Base-by-base conservation (phyloP, 176 grass and related monocot genomes). In the Miscanthus lutarioriparius region DNA sequence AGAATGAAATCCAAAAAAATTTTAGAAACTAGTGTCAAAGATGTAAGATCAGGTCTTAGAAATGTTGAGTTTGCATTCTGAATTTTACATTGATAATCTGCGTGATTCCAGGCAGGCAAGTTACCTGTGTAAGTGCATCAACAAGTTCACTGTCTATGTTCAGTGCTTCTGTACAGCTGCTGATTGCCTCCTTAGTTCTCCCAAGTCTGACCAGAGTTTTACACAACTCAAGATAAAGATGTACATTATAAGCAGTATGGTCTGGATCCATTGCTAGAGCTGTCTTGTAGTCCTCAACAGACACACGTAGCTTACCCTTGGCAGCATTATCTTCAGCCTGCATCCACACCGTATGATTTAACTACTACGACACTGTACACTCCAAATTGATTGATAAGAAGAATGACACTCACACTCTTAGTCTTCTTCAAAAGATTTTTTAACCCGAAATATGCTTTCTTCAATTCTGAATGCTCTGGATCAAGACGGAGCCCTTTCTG, bases 391-490 rank as follows among this genome's bases (percentile, higher is more conserved):
- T 79, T 5, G 33, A 69, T 78, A 76, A 67, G 14, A 61, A 49
- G 9, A 73, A 70, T 64, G 68, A 35, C 8, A 70, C 92, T 92
- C 81, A 98, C 96, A 45, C 74, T 92, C 84, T 95, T 98, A 23
- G 96, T 91, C 81, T 98, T 98, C 85, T 95, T 98, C 35, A 98
- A 88, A 85, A 98, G 92, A 85, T 94, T 95, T 89, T 95, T 98
- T 76, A 98, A 84, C 38, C 93, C 91, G 47, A 98, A 98, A 82
- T 98, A 98, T 47, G 93, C 93, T 91, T 98, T 95, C 87, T 98
- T 98, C 90, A 98, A 47, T 53, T 94, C 93, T 83, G 77, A 88
- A 78, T 98, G 91, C 81, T 98, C 96, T 72, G 96, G 96, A 48
- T 98, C 96, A 83, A 98, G 83, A 68, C 96, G 87, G 7, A 98